Evolutionary conservation across 2,329 filamentous ascomycete genomes (phyloP).

Genomic region (Nemania bipapillata): DNA sequence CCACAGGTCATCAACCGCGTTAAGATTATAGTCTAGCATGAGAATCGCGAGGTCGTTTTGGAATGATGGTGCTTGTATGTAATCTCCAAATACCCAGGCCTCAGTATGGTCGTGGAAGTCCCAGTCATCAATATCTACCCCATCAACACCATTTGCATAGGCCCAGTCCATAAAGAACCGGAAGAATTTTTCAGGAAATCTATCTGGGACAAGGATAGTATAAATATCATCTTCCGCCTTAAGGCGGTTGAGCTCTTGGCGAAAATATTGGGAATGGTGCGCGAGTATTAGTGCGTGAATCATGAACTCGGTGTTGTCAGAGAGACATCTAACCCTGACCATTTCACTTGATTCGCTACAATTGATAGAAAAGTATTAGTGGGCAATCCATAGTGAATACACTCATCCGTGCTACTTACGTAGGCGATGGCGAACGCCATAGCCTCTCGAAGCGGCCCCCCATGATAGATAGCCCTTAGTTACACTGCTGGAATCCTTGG

Average conservation of each 20-base stretch:
- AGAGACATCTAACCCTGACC: not conserved
- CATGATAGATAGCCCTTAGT: not conserved
- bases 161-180: not conserved
- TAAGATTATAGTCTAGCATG: not conserved
- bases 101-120: not conserved
- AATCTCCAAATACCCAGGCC: constrained; percentile 3
- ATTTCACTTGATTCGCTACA: not conserved
- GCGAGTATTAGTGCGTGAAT: not conserved
- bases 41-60: constrained; percentile 30
- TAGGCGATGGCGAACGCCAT: not conserved
- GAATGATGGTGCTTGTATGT: constrained; percentile 21
- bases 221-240: not conserved
- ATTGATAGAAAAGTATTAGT: not conserved
- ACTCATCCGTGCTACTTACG: not conserved
- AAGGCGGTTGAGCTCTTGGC: not conserved
- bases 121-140: no score
- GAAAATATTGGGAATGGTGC: constrained; percentile 3
- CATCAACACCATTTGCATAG: not conserved
- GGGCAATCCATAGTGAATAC: not conserved
- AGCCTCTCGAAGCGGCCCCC: not conserved
- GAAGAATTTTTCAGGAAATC: not conserved
- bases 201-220: not conserved
- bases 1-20: not conserved
- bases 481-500: not conserved
- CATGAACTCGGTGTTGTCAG: not conserved